Evolutionary conservation across 495 filamentous ascomycete species (phyloP).

Genomic region (Usnea hakonensis): DNA sequence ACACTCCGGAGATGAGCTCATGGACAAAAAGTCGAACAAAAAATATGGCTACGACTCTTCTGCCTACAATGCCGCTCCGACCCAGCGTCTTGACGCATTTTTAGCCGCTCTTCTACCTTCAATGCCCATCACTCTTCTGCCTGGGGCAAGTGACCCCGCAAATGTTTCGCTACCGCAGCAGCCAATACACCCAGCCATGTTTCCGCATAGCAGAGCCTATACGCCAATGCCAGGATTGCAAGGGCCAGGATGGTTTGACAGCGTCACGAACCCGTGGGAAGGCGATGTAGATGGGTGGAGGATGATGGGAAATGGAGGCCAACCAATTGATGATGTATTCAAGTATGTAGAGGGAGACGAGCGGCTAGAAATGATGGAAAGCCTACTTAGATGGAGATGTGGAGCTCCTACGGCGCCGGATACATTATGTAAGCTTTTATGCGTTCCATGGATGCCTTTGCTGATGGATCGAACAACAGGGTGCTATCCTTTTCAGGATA

Average conservation of each 20-base stretch:
- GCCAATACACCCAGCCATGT: slow-evolving; percentile 74
- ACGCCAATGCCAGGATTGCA: slow-evolving; percentile 41
- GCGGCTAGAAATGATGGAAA: slow-evolving; percentile 79
- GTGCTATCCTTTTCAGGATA: slow-evolving; percentile 90
- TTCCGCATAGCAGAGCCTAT: slow-evolving; percentile 65
- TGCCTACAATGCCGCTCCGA: slow-evolving; percentile 77
- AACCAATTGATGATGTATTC: slow-evolving; percentile 88
- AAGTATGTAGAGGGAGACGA: slow-evolving; percentile 72
- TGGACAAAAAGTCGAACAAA: slow-evolving; percentile 49
- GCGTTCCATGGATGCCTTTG: neutral
- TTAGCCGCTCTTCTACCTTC: slow-evolving; percentile 70
- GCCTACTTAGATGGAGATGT: slow-evolving; percentile 82
- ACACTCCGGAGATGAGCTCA: slow-evolving; percentile 41
- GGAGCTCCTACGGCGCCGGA: slow-evolving; percentile 94
- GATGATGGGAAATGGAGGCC: slow-evolving; percentile 75
- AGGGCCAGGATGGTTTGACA: slow-evolving; percentile 72
- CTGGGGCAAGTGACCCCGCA: slow-evolving; percentile 68
- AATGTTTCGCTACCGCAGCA: slow-evolving; percentile 77
- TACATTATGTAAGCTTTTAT: slow-evolving; percentile 68
- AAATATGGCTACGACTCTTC: slow-evolving; percentile 94
- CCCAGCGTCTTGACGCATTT: slow-evolving; percentile 74
- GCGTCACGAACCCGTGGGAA: slow-evolving; percentile 89
- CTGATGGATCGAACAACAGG: slow-evolving; percentile 40
- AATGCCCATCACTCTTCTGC: slow-evolving; percentile 72
- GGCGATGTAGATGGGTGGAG: slow-evolving; percentile 81